Base-by-base conservation (phyloP, 192 early-diverging fungal genomes). In the Backusella morwellensis region DNA sequence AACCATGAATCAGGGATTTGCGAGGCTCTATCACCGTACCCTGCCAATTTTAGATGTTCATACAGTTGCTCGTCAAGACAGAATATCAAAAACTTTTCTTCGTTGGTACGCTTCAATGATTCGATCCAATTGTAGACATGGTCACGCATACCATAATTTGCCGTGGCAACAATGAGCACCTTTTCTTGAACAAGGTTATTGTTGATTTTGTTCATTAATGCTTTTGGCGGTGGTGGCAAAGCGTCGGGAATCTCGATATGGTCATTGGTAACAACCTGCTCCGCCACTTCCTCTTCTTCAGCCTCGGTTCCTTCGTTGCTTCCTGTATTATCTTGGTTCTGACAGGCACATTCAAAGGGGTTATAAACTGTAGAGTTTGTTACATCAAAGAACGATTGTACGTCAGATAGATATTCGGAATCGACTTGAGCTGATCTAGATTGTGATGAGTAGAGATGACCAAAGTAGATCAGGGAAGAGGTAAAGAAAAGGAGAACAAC, bases 51-150 rank as follows among this genome's bases (percentile, higher is more conserved):
- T 21, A 82, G 63, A 29, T 72, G 59, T 3, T 77, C 36, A 15
- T 77, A 50, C 6, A 78, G 40, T 12, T 71, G 23, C n/a, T 74
- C 26, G 19, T 82, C 80, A 35, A 82, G 50, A 29, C 76, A 77
- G 47, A 77, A 74, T n/a, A 82, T 72, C 7, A 82, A 19, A 36
- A 74, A 82, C 40, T 66, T 74, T 14, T 47, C 21, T 38, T 77
- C 73, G 6, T 74, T 34, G 5, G 73, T 75, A 7, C 75, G 14
- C 44, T 78, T 36, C 17, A 82, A 52, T 29, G 80, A 82, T 23
- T 69, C 73, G 5, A 82, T 78, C 80, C 80, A 82, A 29, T 82
- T 82, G 35, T 73, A 66, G 6, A 73, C 52, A 50, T 82, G 73
- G 19, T 75, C 41, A 29, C 71, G 52, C 66, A 74, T 77, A 26